Percentiles rank a stretch among this genome's conserved stretches.
Evolutionary conservation across 140 eudicot genomes (phyloP).

Genomic region (Ambrosia hybrid): DNA sequence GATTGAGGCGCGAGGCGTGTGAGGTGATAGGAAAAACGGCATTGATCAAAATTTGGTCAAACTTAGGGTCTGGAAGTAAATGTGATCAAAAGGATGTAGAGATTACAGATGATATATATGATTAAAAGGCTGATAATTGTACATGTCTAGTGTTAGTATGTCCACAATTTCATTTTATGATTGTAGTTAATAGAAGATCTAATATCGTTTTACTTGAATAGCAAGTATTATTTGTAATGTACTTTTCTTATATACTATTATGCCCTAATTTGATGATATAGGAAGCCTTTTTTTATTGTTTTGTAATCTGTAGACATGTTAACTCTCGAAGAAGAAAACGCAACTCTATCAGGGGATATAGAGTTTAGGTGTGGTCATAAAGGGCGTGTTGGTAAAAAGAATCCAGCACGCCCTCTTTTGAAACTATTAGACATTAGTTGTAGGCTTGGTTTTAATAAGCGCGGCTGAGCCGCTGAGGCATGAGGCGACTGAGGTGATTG

Average conservation of each 20-base stretch:
- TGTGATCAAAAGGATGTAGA: neutral
- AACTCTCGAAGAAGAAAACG: slow-evolving; percentile 11
- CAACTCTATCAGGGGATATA: slow-evolving; percentile 20
- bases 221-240: neutral
- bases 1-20: no score
- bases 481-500: no score
- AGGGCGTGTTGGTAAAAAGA: slow-evolving; percentile 22
- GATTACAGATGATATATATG: no score
- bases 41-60: neutral
- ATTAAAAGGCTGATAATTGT: neutral
- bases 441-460: no score
- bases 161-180: no score
- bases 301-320: slow-evolving; percentile 35
- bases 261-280: slow-evolving; percentile 4
- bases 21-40: no score
- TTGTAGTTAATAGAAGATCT: no score
- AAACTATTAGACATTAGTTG: no score
- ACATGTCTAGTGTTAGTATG: no score
- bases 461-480: no score
- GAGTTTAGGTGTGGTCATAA: slow-evolving; percentile 58
- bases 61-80: neutral
- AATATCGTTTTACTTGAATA: no score
- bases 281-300: neutral
- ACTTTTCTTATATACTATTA: neutral
- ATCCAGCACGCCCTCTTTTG: neutral